These are phyloP conservation scores for Strobilomyces echinocephalus DNA, from an alignment of 768 basidiomycete genomes.

Conservation along the genomic window DNA sequence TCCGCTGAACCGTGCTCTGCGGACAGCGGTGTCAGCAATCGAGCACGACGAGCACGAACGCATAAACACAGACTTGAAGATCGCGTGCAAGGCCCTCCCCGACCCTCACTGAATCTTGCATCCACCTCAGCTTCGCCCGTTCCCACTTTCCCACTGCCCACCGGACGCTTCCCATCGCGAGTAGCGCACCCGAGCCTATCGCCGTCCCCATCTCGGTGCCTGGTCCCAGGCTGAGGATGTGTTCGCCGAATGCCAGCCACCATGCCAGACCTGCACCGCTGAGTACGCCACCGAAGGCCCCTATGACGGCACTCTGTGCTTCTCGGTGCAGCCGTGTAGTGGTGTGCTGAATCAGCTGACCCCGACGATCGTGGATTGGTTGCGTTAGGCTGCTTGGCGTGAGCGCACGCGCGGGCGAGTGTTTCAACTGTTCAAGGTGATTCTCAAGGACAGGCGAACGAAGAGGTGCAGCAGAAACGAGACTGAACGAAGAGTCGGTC, in stretches of 20 bases:
- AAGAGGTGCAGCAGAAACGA: constrained; percentile 36
- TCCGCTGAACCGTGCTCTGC: constrained; percentile 44
- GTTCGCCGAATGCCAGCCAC: constrained; percentile 44
- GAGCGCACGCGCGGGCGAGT: constrained; percentile 44
- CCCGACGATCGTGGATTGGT: constrained; percentile 49
- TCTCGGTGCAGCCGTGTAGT: constrained; percentile 58
- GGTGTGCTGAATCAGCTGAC: constrained; percentile 51
- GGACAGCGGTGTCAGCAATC: constrained; percentile 1
- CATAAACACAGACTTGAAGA: constrained; percentile 43
- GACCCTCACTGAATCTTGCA: constrained; percentile 60
- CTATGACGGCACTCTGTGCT: constrained; percentile 54
- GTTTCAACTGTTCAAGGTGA: constrained; percentile 46
- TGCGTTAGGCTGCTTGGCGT: constrained; percentile 41
- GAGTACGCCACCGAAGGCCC: constrained; percentile 44
- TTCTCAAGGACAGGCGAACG: constrained; percentile 59
- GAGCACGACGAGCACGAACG: neutral
- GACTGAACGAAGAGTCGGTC: constrained; percentile 36
- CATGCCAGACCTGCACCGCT: constrained; percentile 53
- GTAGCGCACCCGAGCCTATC: constrained; percentile 53
- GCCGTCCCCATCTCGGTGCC: constrained; percentile 54
- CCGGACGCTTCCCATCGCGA: constrained; percentile 45
- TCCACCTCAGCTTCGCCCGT: constrained; percentile 60
- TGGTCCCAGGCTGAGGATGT: constrained; percentile 29
- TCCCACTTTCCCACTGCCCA: constrained; percentile 70
- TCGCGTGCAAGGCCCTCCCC: constrained; percentile 62